Evolutionary conservation across 768 basidiomycete genomes (phyloP), one percentile per base, ranked within the genome.

Genomic region (Kwoniella sp.): DNA sequence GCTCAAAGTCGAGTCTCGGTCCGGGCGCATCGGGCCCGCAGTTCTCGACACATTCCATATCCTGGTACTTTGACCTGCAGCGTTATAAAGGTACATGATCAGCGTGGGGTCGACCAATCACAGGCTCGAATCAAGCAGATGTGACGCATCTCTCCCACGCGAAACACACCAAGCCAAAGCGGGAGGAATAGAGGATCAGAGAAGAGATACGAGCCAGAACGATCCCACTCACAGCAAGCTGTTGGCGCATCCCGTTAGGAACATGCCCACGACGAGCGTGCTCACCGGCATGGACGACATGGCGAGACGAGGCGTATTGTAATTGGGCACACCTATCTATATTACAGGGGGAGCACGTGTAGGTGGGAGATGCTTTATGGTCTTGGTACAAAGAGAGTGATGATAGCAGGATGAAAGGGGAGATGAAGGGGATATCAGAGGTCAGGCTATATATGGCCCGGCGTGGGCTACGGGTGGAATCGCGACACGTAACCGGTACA

Each of bases 31-130:
- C 85, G 69, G 88, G 85, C 53, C 80, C 79, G 79, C 95, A 98
- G 81, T 94, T 90, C 85, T 92, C 92, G 50, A 97, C 94, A 77
- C 95, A 98, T 87, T 96, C 92, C 91, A 96, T 95, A 80, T 98
- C 95, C 73, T 81, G 73, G 47, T 74, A 81, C 66, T 81, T 82
- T 23, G 71, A 59, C 30, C 72, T 75, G 25, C n/a, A n/a, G n/a
- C n/a, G n/a, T n/a, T n/a, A n/a, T n/a, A n/a, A n/a, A n/a, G n/a
- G 25, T 37, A 17, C 51, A 11, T 11, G 25, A 38, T 69, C 34
- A 70, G 67, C 41, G 25, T 22, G 52, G 29, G 34, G 25, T 48
- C 13, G 55, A 58, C 69, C n/a, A 69, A 41, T 88, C 91, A 91
- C 86, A 86, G 92, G 81, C 92, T 92, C 80, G 84, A 85, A 87